A percentile compares a stretch with the other conserved stretches of the same genome.
Evolutionary conservation across 140 eudicot genomes (phyloP).

Genomic region (Bidens hawaiensis): DNA sequence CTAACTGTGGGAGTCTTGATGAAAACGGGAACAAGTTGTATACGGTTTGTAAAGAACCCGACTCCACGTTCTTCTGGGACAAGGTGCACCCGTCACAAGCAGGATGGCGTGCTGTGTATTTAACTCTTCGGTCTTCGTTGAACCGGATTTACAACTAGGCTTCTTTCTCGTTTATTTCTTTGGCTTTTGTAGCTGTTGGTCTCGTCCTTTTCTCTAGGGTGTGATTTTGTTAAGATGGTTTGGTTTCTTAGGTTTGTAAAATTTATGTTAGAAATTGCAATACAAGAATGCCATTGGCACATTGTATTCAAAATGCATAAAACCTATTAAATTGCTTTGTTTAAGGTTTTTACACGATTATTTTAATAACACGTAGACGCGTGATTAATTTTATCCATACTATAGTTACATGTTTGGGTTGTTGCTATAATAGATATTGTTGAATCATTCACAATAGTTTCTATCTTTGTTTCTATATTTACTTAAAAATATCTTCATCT

Average conservation of each 20-base stretch:
- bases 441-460: too few species aligned
- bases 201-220: not conserved
- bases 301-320: not conserved
- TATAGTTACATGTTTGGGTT: too few species aligned
- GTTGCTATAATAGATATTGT: too few species aligned
- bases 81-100: constrained; percentile 77
- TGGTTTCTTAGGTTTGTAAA: constrained; percentile 18
- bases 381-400: too few species aligned
- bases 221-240: not conserved
- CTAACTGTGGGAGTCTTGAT: constrained; percentile 52
- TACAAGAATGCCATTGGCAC: not conserved
- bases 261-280: constrained; percentile 20
- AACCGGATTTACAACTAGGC: constrained; percentile 31
- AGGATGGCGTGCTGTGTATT: constrained; percentile 72
- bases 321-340: not conserved
- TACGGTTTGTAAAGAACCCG: constrained; percentile 61
- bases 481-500: too few species aligned
- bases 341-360: not conserved
- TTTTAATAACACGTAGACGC: too few species aligned
- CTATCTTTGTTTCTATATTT: too few species aligned
- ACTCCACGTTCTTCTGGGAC: constrained; percentile 83
- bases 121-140: constrained; percentile 39
- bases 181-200: not conserved
- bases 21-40: constrained; percentile 58
- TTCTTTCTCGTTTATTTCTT: not conserved